Conservation (phyloP, 2,329 filamentous ascomycete species). For the Chaetomium strumarium region DNA sequence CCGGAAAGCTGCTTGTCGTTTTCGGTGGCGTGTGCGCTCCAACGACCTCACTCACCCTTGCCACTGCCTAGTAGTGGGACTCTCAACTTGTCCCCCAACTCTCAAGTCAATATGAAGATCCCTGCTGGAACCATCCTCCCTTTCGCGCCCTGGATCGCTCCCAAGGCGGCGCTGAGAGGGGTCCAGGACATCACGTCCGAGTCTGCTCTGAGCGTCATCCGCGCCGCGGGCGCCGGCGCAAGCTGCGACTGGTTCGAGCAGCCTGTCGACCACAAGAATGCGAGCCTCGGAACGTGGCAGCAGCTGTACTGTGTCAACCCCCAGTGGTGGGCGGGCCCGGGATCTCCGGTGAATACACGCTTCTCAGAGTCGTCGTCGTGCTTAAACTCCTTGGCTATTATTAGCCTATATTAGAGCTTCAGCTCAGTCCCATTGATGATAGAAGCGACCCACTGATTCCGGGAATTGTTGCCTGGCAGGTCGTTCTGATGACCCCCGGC, state of each 20-base stretch:
- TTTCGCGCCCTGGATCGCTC: slow-evolving; percentile 17
- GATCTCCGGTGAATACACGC: slow-evolving; percentile 16
- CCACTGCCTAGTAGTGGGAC: neutral
- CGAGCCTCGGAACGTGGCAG: slow-evolving; percentile 17
- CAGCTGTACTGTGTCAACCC: slow-evolving; percentile 24
- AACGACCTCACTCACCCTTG: neutral
- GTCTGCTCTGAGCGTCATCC: slow-evolving; percentile 10
- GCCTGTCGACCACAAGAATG: slow-evolving; percentile 22
- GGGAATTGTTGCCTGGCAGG: slow-evolving; percentile 7
- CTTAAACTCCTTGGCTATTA: neutral
- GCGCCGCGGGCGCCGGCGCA: slow-evolving; percentile 1
- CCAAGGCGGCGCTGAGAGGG: slow-evolving; percentile 14
- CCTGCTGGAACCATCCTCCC: slow-evolving; percentile 13
- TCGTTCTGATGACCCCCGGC: slow-evolving; percentile 21
- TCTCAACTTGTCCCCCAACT: neutral
- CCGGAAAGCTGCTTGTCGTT: neutral
- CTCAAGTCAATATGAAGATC: slow-evolving; percentile 18
- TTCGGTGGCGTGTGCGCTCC: neutral
- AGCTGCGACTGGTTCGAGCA: slow-evolving; percentile 22
- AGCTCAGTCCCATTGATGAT: too few species aligned
- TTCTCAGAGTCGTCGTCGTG: neutral
- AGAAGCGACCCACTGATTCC: too few species aligned
- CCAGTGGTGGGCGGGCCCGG: slow-evolving; percentile 21
- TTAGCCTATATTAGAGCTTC: neutral
- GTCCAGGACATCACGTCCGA: slow-evolving; percentile 3